Evolutionary conservation across 164 flowering plant genomes (phyloP).

Genomic region (Annona cherimola): DNA sequence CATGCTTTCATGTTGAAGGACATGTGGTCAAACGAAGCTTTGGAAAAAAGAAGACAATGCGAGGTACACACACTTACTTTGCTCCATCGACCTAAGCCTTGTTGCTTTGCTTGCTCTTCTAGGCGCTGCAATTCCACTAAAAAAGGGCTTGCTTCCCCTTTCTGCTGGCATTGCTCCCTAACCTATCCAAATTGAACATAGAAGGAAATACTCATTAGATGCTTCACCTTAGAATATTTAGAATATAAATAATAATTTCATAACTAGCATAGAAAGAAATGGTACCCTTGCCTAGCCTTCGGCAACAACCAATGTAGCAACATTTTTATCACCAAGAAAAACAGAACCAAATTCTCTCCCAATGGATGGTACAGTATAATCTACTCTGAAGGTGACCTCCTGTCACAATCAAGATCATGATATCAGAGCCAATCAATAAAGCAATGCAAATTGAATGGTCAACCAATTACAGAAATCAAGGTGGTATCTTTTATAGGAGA

Average conservation of each 20-base stretch:
- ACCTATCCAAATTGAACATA: slow-evolving; percentile 46
- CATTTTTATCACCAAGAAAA: slow-evolving; percentile 74
- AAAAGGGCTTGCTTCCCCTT: slow-evolving; percentile 71
- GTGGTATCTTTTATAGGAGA: not conserved
- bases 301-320: slow-evolving; percentile 64
- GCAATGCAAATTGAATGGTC: not conserved
- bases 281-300: slow-evolving; percentile 97
- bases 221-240: not conserved
- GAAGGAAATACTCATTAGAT: too few species aligned
- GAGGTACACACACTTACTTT: slow-evolving; percentile 41
- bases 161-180: slow-evolving; percentile 70
- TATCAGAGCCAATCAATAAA: not conserved
- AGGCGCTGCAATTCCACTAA: slow-evolving; percentile 52
- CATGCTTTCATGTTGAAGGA: too few species aligned
- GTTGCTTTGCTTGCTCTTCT: slow-evolving; percentile 85
- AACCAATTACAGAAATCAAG: not conserved
- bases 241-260: not conserved
- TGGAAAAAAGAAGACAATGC: not conserved
- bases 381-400: slow-evolving; percentile 86
- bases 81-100: slow-evolving; percentile 89
- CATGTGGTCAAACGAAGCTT: too few species aligned
- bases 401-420: slow-evolving; percentile 18
- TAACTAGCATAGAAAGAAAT: not conserved
- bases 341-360: slow-evolving; percentile 90
- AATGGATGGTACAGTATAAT: slow-evolving; percentile 71